These are phyloP conservation scores for Cutaneotrichosporon mucoides DNA, from an alignment of 1,284 basidiomycete genomes.

Conservation along the genomic window DNA sequence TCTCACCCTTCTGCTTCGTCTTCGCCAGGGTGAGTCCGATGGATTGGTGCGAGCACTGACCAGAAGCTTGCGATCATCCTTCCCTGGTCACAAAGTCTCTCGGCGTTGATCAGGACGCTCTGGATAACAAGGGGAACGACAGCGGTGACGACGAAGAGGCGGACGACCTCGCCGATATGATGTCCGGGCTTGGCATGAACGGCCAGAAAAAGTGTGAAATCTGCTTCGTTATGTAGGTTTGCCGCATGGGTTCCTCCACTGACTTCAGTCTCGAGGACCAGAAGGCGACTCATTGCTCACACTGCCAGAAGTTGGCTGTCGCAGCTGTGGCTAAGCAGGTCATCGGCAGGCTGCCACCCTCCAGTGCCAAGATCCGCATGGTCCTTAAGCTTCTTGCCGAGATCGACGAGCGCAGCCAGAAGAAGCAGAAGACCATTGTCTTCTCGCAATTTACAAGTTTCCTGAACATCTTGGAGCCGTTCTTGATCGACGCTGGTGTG, in stretches of 20 bases:
- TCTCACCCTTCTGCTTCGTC: slow-evolving; percentile 72
- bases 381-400: slow-evolving; percentile 67
- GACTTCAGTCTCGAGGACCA: slow-evolving; percentile 20
- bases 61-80: slow-evolving; percentile 80
- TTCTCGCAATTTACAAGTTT: slow-evolving; percentile 76
- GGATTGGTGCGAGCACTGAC: not conserved
- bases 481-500: slow-evolving; percentile 63
- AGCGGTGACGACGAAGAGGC: slow-evolving; percentile 55
- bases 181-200: slow-evolving; percentile 64
- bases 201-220: slow-evolving; percentile 64
- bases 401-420: slow-evolving; percentile 61
- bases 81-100: slow-evolving; percentile 71
- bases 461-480: slow-evolving; percentile 79
- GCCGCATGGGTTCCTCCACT: not conserved
- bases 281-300: slow-evolving; percentile 55
- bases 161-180: slow-evolving; percentile 71
- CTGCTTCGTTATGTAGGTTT: slow-evolving; percentile 64
- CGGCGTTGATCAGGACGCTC: slow-evolving; percentile 64
- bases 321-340: not conserved
- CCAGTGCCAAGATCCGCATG: slow-evolving; percentile 84
- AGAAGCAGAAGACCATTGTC: slow-evolving; percentile 78
- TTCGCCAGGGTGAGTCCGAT: slow-evolving; percentile 69
- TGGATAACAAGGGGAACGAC: slow-evolving; percentile 55
- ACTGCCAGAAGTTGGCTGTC: slow-evolving; percentile 50
- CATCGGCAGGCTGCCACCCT: slow-evolving; percentile 53